phyloP scores from a whole-genome alignment of 83 land plant genomes.

The Picea abies region DNA sequence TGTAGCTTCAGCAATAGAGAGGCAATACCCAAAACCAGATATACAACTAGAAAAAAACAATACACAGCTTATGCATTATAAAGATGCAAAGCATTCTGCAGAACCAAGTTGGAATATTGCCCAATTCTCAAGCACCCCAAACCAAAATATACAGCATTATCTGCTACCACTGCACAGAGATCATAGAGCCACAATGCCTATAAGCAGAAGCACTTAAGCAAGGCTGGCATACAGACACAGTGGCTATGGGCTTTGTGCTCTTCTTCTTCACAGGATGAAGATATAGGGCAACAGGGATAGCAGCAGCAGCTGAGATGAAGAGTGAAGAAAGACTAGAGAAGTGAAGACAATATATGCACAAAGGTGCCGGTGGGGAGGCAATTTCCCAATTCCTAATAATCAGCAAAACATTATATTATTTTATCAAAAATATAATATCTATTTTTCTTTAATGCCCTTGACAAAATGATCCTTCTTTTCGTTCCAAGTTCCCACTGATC shows the following conservation, averaged over 20 bases:
- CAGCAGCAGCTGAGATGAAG: not conserved
- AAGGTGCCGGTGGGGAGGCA: not conserved
- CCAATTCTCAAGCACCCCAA: no score
- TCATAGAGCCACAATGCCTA: conserved; percentile 7
- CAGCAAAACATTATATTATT: not conserved
- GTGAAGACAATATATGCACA: conserved; percentile 4
- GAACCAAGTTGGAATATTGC: not conserved
- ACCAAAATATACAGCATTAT: not conserved
- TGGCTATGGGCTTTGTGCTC: not conserved
- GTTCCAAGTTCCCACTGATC: not conserved
- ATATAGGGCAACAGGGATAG: not conserved
- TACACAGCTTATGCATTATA: not conserved
- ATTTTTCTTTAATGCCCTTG: not conserved
- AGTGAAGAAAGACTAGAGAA: not conserved
- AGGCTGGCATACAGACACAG: not conserved
- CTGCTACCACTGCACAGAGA: not conserved
- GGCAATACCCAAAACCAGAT: not conserved
- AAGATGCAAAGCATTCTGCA: not conserved
- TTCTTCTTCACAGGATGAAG: no score
- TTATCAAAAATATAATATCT: not conserved
- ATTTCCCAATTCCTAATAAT: not conserved
- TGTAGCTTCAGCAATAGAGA: not conserved
- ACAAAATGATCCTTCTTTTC: not conserved
- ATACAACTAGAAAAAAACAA: not conserved
- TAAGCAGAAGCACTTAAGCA: not conserved